Evolutionary conservation across 2,329 filamentous ascomycete genomes (phyloP).

Genomic region (Claviceps purpurea): DNA sequence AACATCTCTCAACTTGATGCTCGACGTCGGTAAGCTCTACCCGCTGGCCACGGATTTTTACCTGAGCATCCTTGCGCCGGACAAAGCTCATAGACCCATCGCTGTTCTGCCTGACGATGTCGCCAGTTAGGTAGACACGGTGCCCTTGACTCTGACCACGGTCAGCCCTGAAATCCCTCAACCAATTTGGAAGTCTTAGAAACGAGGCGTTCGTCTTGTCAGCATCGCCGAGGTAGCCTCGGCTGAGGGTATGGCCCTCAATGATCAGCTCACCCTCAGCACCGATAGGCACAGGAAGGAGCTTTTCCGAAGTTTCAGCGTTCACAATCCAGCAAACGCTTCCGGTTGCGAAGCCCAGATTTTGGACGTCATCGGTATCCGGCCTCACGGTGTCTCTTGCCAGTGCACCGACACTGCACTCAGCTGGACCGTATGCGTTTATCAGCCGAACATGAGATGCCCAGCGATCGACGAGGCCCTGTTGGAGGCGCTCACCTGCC

Average conservation of each 20-base stretch:
- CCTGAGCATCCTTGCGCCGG: background rate
- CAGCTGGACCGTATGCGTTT: background rate
- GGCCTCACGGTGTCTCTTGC: background rate
- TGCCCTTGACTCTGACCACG: too few relatives aligned
- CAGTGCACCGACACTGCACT: background rate
- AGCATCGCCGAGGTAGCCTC: slow-evolving; percentile 33
- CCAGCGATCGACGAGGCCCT: background rate
- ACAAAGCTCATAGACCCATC: background rate
- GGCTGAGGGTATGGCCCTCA: slow-evolving; percentile 31
- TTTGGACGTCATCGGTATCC: slow-evolving; percentile 14
- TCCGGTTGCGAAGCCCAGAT: slow-evolving; percentile 6
- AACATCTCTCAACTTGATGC: background rate
- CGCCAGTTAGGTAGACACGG: background rate
- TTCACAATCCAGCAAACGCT: slow-evolving; percentile 14
- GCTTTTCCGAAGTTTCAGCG: slow-evolving; percentile 7
- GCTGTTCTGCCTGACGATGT: background rate
- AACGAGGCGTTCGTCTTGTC: slow-evolving; percentile 16
- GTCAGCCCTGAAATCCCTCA: background rate
- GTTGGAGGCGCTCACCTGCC: background rate
- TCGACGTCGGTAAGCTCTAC: background rate
- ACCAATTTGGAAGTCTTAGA: slow-evolving; percentile 4
- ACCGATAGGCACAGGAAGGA: slow-evolving; percentile 12
- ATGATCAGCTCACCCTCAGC: slow-evolving; percentile 21
- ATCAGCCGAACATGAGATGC: background rate
- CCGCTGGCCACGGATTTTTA: background rate